Percentiles rank a stretch among this genome's conserved stretches.
Evolutionary conservation across 345 rosid species (phyloP).

Genomic region (Lepidium africanum): DNA sequence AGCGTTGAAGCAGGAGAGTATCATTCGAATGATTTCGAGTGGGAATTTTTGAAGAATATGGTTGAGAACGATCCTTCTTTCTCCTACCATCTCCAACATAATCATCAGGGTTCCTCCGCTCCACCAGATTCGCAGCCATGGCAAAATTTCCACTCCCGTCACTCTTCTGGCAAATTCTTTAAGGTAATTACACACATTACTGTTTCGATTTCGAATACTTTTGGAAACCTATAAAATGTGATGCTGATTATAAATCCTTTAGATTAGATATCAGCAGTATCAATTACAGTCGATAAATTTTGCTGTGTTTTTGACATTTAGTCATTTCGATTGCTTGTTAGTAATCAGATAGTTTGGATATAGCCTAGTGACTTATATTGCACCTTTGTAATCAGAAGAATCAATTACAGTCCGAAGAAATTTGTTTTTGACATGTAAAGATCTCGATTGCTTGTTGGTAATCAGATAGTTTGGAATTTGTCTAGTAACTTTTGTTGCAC

Average conservation of each 20-base stretch:
- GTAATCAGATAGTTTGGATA: not conserved
- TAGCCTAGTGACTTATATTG: too few species aligned
- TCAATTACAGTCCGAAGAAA: too few species aligned
- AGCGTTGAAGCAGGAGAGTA: conserved; percentile 50
- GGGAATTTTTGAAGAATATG: conserved; percentile 54
- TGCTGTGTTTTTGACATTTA: not conserved
- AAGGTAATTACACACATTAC: conserved; percentile 34
- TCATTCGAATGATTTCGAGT: conserved; percentile 75
- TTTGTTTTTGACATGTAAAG: too few species aligned
- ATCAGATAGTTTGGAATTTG: too few species aligned
- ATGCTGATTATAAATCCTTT: not conserved
- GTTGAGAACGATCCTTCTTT: conserved; percentile 55
- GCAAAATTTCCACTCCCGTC: conserved; percentile 66
- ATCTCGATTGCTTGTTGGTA: too few species aligned
- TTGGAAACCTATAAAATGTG: not conserved
- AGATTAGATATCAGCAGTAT: not conserved
- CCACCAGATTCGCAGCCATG: conserved; percentile 44
- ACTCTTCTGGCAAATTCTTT: conserved; percentile 84
- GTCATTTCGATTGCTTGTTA: not conserved
- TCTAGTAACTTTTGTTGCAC: too few species aligned
- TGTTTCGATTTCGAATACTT: not conserved
- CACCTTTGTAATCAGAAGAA: too few species aligned
- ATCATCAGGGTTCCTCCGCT: not conserved
- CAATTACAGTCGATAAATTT: not conserved
- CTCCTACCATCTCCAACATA: conserved; percentile 35